A percentile compares a stretch with the other conserved stretches of the same genome.
Conservation (phyloP, 2,329 filamentous ascomycete genomes). For the Colletotrichum sp. region DNA sequence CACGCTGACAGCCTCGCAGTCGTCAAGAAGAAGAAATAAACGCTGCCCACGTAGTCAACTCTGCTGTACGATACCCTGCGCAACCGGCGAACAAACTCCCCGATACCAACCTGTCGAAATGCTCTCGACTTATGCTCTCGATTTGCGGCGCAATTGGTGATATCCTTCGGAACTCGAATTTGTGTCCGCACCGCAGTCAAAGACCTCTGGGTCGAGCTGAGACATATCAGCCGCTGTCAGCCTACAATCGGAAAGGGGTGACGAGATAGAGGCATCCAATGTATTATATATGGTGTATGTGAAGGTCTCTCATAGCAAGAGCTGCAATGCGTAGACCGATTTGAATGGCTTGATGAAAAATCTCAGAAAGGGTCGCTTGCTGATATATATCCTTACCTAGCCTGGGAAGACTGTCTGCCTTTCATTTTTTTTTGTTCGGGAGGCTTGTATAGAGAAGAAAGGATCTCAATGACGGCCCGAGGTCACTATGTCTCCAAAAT, state of each 20-base stretch:
- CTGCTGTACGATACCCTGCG: conserved; percentile 16
- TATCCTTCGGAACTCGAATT: neutral
- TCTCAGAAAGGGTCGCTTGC: neutral
- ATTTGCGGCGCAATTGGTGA: neutral
- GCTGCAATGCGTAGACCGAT: neutral
- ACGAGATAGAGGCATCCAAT: neutral
- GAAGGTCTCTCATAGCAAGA: neutral
- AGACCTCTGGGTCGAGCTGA: neutral
- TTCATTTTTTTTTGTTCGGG: neutral
- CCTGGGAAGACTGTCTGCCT: neutral
- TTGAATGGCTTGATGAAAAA: neutral
- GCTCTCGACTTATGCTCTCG: neutral
- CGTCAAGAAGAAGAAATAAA: conserved; percentile 46
- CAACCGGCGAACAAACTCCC: neutral
- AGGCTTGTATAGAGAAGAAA: neutral
- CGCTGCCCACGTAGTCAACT: neutral
- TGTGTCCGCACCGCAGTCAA: neutral
- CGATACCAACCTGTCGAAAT: neutral
- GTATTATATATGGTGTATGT: neutral
- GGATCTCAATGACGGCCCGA: neutral
- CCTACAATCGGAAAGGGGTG: neutral
- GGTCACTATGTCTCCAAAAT: neutral
- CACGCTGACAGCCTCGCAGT: conserved; percentile 36
- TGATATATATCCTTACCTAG: neutral
- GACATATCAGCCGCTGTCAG: neutral